A percentile compares a stretch with the other conserved stretches of the same genome.
These are phyloP conservation scores for Cryptomeria japonica DNA, from an alignment of 75 land plant species.

Conservation along the genomic window DNA sequence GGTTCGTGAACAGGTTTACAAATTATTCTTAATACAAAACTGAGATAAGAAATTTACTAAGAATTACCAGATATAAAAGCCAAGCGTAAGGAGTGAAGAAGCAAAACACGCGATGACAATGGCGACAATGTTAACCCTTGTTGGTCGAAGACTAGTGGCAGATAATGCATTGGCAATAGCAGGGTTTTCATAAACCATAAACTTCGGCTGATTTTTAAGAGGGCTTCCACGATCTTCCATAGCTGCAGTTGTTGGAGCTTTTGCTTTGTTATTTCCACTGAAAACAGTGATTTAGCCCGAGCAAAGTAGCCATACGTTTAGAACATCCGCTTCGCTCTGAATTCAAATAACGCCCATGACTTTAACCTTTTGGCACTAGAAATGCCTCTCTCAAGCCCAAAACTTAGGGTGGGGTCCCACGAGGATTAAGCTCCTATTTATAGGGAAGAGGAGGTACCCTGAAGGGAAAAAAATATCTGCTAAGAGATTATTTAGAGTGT, in stretches of 20 bases:
- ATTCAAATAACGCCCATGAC: too few species aligned
- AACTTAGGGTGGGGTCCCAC: too few species aligned
- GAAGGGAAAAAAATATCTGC: too few species aligned
- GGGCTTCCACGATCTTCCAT: slow-evolving; percentile 14
- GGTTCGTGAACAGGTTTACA: not conserved
- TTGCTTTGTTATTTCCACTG: not conserved
- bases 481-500: too few species aligned
- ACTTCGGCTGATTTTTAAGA: slow-evolving; percentile 26
- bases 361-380: too few species aligned
- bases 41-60: not conserved
- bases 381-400: too few species aligned
- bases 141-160: slow-evolving; percentile 58
- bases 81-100: slow-evolving; percentile 35
- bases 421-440: too few species aligned
- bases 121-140: slow-evolving; percentile 35
- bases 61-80: slow-evolving; percentile 34
- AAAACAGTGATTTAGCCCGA: not conserved
- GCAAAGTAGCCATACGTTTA: not conserved
- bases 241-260: not conserved
- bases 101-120: slow-evolving; percentile 35
- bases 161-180: slow-evolving; percentile 68
- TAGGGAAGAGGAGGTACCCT: too few species aligned
- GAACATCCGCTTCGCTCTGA: not conserved
- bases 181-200: slow-evolving; percentile 72
- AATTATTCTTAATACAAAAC: not conserved